Conservation (phyloP, 2,329 filamentous ascomycete genomes). For the Aureobasidium subglaciale region DNA sequence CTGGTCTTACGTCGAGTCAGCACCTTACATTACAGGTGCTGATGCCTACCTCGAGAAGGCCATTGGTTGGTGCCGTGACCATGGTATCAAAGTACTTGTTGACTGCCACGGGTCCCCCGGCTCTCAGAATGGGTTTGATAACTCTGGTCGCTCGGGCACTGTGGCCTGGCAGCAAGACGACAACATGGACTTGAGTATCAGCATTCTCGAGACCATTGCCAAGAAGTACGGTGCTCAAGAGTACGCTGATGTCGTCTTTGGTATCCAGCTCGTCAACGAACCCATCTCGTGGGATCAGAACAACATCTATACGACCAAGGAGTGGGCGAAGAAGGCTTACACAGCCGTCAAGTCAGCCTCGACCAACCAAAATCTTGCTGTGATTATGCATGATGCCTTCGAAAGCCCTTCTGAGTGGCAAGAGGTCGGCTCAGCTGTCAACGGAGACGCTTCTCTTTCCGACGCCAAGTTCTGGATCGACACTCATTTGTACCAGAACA, state of each 20-base stretch:
- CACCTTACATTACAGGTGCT: constrained; percentile 41
- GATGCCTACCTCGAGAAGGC: constrained; percentile 39
- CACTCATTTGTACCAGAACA: constrained; percentile 40
- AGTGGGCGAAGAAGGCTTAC: constrained; percentile 32
- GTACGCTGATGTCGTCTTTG: constrained; percentile 37
- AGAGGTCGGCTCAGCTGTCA: constrained; percentile 21
- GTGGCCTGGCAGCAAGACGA: constrained; percentile 17
- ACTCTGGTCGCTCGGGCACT: constrained; percentile 18
- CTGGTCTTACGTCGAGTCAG: constrained; percentile 43
- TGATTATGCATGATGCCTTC: constrained; percentile 37
- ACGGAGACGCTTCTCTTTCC: constrained; percentile 22
- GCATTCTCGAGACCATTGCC: constrained; percentile 33
- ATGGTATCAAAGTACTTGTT: constrained; percentile 42
- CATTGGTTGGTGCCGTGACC: constrained; percentile 19
- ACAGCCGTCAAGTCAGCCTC: constrained; percentile 26
- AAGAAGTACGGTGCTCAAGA: constrained; percentile 32
- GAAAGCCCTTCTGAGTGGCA: constrained; percentile 27
- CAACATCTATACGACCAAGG: constrained; percentile 29
- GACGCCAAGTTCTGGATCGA: constrained; percentile 36
- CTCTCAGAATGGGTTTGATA: constrained; percentile 33
- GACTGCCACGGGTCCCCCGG: constrained; percentile 78
- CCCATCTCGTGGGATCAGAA: constrained; percentile 32
- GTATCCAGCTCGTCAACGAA: constrained; percentile 40
- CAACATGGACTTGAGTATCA: constrained; percentile 29
- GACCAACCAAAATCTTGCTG: constrained; percentile 28